Evolutionary conservation across 345 rosid genomes (phyloP).

Genomic region (Dovyalis caffra): DNA sequence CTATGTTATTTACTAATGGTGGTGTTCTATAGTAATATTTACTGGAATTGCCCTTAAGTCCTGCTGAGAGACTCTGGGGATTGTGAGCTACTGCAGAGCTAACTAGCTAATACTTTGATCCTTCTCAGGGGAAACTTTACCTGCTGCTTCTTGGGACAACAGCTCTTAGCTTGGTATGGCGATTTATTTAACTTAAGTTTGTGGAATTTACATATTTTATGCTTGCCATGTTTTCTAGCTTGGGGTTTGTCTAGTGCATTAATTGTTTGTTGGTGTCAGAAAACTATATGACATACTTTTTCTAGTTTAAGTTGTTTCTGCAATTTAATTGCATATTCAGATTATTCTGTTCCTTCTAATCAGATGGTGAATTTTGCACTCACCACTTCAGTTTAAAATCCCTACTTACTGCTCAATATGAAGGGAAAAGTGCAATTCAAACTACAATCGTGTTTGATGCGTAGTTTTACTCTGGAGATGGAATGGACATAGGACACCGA

Average conservation of each 20-base stretch:
- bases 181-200: neutral
- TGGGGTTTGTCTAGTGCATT: neutral
- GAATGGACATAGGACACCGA: neutral
- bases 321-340: neutral
- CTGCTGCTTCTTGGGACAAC: constrained; percentile 94
- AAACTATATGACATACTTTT: neutral
- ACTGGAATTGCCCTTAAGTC: neutral
- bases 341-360: neutral
- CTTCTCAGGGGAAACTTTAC: constrained; percentile 74
- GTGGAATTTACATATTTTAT: neutral
- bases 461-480: neutral
- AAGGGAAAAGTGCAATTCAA: neutral
- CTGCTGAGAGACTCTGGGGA: neutral
- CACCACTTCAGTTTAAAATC: neutral
- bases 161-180: constrained; percentile 75
- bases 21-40: neutral
- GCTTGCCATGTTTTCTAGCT: neutral
- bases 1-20: too few relatives aligned
- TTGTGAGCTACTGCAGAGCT: neutral
- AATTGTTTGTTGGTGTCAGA: neutral
- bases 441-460: neutral
- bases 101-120: constrained; percentile 13
- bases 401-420: neutral
- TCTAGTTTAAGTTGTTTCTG: neutral
- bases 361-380: neutral